These are phyloP conservation scores for Citrullus colocynthis DNA, from an alignment of 306 rosid genomes.

Conservation along the genomic window DNA sequence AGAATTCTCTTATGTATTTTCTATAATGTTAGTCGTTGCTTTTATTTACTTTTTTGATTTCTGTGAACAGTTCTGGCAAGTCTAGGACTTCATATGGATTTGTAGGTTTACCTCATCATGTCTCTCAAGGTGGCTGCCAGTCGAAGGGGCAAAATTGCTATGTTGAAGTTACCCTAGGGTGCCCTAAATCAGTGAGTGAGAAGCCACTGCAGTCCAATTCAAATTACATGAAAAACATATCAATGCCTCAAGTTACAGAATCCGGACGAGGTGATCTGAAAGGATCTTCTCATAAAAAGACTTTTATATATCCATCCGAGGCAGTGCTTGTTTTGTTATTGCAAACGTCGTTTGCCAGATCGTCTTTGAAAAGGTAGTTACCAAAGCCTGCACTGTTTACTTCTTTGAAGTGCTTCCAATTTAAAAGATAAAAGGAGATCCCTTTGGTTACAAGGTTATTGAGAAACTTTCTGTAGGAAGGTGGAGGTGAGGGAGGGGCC, in stretches of 20 bases:
- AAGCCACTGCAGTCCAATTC: slow-evolving; percentile 32
- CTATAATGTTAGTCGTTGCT: neutral
- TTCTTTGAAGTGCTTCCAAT: neutral
- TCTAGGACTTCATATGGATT: slow-evolving; percentile 55
- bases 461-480: too few species aligned
- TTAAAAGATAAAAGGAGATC: neutral
- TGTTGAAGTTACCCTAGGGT: slow-evolving; percentile 86
- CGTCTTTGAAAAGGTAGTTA: slow-evolving; percentile 73
- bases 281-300: slow-evolving; percentile 56
- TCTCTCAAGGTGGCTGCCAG: slow-evolving; percentile 80
- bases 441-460: neutral
- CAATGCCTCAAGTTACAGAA: slow-evolving; percentile 43
- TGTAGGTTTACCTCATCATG: slow-evolving; percentile 64
- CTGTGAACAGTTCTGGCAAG: slow-evolving; percentile 54
- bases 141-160: slow-evolving; percentile 70
- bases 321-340: slow-evolving; percentile 81
- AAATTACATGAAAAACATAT: slow-evolving; percentile 27
- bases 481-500: too few species aligned
- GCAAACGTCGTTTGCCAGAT: slow-evolving; percentile 64
- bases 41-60: neutral
- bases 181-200: slow-evolving; percentile 49
- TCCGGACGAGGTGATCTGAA: slow-evolving; percentile 60
- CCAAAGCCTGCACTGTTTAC: neutral
- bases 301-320: slow-evolving; percentile 81
- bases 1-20: neutral